A percentile compares a stretch with the other conserved stretches of the same genome.
These are phyloP conservation scores for Yamadazyma sp. DNA, from an alignment of 805 yeast genomes.

Conservation along the genomic window DNA sequence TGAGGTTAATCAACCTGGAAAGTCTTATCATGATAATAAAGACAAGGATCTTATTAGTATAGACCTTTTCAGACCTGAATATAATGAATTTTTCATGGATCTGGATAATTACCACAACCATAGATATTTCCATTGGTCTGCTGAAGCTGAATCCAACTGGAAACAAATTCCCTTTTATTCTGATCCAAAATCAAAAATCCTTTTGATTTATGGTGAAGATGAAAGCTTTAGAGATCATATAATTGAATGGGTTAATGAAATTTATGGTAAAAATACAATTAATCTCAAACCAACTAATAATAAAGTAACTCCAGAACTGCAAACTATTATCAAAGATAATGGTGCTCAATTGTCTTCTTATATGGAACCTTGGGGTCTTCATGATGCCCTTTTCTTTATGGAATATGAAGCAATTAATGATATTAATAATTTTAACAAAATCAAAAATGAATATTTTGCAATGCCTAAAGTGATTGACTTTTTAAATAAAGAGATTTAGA, in stretches of 20 bases:
- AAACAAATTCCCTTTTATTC: conserved; percentile 27
- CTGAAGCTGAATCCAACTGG: conserved; percentile 21
- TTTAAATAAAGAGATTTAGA: conserved; percentile 3
- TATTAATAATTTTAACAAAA: conserved; percentile 8
- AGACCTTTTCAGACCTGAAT: conserved; percentile 8
- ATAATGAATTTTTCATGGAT: conserved; percentile 4
- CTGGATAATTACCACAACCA: conserved; percentile 4
- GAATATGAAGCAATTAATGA: conserved; percentile 17
- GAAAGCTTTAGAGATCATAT: conserved; percentile 41
- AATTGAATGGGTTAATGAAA: conserved; percentile 31
- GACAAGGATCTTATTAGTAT: conserved; percentile 18
- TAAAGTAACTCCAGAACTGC: conserved; percentile 17
- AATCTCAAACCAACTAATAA: conserved; percentile 6
- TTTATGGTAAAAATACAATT: conserved; percentile 24
- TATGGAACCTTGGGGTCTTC: conserved; percentile 38
- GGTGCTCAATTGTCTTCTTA: conserved; percentile 21
- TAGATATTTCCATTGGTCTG: conserved; percentile 12
- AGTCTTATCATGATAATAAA: conserved; percentile 31
- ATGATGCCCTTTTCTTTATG: conserved; percentile 27
- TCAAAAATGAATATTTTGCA: conserved; percentile 4
- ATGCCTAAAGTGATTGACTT: conserved; percentile 13
- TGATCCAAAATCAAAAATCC: conserved; percentile 21
- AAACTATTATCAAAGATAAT: conserved; percentile 4
- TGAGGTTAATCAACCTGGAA: conserved; percentile 23
- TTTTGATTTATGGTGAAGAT: conserved; percentile 38